Evolutionary conservation across 345 rosid species (phyloP).

Genomic region (Schrenkiella parvula): DNA sequence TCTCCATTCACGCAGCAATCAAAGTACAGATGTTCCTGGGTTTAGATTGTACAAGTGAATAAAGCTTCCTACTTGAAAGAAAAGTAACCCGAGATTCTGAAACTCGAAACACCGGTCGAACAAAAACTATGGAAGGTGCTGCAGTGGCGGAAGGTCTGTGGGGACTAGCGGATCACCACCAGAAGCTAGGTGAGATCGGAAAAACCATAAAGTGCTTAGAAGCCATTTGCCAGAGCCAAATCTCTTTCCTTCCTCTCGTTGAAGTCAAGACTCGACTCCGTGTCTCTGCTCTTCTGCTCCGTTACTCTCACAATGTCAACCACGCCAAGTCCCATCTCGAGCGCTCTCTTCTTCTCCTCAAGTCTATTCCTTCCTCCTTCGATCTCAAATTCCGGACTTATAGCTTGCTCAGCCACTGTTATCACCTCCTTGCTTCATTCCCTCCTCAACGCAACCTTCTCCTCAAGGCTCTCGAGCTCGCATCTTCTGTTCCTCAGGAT

Average conservation of each 20-base stretch:
- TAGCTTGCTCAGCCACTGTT: conserved; percentile 85
- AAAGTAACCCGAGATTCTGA: neutral
- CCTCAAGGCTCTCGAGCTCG: conserved; percentile 67
- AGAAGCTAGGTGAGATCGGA: conserved; percentile 67
- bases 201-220: conserved; percentile 83
- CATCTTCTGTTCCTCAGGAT: conserved; percentile 42
- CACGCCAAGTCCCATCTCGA: conserved; percentile 92
- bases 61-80: neutral
- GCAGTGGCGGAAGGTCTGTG: conserved; percentile 89
- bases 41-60: neutral
- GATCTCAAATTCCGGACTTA: conserved; percentile 76
- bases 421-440: conserved; percentile 79
- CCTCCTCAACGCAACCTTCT: conserved; percentile 81
- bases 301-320: conserved; percentile 73
- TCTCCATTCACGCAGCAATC: neutral
- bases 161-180: conserved; percentile 82
- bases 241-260: conserved; percentile 67
- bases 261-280: conserved; percentile 92
- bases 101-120: neutral
- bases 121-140: conserved; percentile 43
- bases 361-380: conserved; percentile 79
- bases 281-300: conserved; percentile 73
- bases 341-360: conserved; percentile 48
- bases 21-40: neutral
- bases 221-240: conserved; percentile 76